phyloP scores from a whole-genome alignment of 1,139 yeast genomes.

The Nadsonia starkeyi-henricii region DNA sequence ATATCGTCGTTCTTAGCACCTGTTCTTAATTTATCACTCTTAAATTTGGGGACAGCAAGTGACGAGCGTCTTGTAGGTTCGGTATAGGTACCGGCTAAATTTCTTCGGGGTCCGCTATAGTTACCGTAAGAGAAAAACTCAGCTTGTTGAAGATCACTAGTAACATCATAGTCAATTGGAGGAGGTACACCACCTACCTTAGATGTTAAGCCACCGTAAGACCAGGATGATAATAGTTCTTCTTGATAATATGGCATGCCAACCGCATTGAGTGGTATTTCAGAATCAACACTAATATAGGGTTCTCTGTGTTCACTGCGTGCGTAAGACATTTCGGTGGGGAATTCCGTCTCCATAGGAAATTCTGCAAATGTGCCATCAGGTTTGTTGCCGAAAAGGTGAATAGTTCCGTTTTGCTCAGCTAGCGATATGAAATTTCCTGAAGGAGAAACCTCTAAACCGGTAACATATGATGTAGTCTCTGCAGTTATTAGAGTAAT shows the following conservation, averaged over 20 bases:
- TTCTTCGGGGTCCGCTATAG: slow-evolving; percentile 27
- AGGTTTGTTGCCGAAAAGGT: slow-evolving; percentile 49
- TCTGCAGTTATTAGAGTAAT: slow-evolving; percentile 30
- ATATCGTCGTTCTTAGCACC: slow-evolving; percentile 15
- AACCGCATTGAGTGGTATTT: slow-evolving; percentile 49
- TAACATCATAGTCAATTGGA: slow-evolving; percentile 20
- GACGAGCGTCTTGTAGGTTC: slow-evolving; percentile 22
- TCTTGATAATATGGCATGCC: slow-evolving; percentile 86
- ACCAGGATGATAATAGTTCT: slow-evolving; percentile 65
- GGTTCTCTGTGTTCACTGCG: slow-evolving; percentile 15
- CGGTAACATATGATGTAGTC: slow-evolving; percentile 32
- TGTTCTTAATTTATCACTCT: slow-evolving; percentile 45
- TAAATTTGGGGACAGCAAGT: slow-evolving; percentile 42
- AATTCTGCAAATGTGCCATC: slow-evolving; percentile 31
- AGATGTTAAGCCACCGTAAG: slow-evolving; percentile 16
- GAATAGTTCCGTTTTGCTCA: slow-evolving; percentile 51
- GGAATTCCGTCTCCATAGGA: slow-evolving; percentile 39
- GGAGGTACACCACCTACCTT: slow-evolving; percentile 23
- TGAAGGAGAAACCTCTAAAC: slow-evolving; percentile 55
- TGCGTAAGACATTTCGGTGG: slow-evolving; percentile 22
- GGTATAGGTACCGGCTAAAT: slow-evolving; percentile 31
- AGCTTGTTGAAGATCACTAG: slow-evolving; percentile 16
- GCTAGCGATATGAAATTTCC: slow-evolving; percentile 68
- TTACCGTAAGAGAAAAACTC: slow-evolving; percentile 29
- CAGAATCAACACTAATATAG: slow-evolving; percentile 32